Evolutionary conservation across 441 rosid species (phyloP).

Genomic region (Corymbia citriodora): DNA sequence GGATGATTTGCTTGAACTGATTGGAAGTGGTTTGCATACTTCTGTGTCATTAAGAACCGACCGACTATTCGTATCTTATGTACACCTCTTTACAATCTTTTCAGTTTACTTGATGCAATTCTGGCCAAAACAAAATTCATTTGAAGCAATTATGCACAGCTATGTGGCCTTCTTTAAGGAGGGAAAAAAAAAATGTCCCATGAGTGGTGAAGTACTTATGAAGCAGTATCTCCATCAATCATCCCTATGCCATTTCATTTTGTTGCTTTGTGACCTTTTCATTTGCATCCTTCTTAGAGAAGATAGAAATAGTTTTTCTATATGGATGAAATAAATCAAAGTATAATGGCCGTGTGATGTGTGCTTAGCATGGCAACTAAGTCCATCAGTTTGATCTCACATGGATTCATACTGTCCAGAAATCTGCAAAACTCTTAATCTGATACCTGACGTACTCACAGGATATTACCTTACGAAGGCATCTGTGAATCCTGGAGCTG

Average conservation of each 20-base stretch:
- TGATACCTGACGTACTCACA: conserved; percentile 5
- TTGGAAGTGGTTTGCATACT: neutral
- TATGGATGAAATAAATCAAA: neutral
- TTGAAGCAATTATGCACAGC: neutral
- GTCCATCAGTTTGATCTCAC: neutral
- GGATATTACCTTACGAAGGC: conserved; percentile 83
- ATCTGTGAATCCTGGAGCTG: conserved; percentile 89
- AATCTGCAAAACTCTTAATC: neutral
- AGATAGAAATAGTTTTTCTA: neutral
- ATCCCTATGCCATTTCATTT: neutral
- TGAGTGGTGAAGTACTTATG: neutral
- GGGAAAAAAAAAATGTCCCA: neutral
- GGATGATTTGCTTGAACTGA: neutral
- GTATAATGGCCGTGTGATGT: neutral
- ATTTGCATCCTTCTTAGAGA: neutral
- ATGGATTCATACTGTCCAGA: neutral
- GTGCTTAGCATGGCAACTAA: neutral
- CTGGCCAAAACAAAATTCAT: neutral
- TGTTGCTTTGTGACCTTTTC: neutral
- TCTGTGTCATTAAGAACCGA: neutral
- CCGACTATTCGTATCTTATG: neutral
- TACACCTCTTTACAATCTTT: neutral
- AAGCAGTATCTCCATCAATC: neutral
- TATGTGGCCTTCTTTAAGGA: neutral
- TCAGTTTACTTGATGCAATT: neutral